phyloP scores from a whole-genome alignment of 176 grass and related monocot genomes.

The Carex cristatella region DNA sequence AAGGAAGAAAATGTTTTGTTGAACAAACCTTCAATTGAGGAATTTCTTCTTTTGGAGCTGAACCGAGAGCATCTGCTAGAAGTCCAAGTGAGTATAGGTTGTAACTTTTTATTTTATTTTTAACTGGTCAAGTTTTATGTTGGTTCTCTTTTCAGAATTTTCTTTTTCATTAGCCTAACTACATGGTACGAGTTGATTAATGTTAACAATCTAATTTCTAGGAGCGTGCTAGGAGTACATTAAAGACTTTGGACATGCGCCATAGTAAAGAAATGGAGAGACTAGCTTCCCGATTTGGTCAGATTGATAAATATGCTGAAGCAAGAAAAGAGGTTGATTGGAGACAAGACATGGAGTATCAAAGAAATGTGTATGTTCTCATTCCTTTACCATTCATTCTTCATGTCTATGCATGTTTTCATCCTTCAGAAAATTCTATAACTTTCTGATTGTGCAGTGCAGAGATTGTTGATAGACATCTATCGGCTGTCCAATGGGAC shows the following conservation, averaged over 20 bases:
- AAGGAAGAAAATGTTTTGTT: conserved; percentile 34
- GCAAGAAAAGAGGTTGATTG: conserved; percentile 65
- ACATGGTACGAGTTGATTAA: not conserved
- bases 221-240: conserved; percentile 64
- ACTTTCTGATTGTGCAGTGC: conserved; percentile 45
- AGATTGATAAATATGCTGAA: conserved; percentile 63
- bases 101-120: not conserved
- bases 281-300: conserved; percentile 41
- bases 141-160: conserved; percentile 4
- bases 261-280: conserved; percentile 60
- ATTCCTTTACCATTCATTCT: not conserved
- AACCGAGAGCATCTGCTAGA: conserved; percentile 57
- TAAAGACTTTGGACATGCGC: not conserved
- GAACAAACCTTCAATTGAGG: conserved; percentile 54
- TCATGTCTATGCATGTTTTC: not conserved
- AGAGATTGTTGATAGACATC: conserved; percentile 80
- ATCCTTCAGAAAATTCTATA: not conserved
- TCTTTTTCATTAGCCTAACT: conserved; percentile 6
- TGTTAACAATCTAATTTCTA: conserved; percentile 26
- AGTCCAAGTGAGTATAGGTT: conserved; percentile 42
- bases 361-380: conserved; percentile 74
- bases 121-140: not conserved
- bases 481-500: conserved; percentile 72
- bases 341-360: conserved; percentile 71
- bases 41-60: conserved; percentile 72